Percentiles rank a stretch among this genome's conserved stretches.
These are phyloP conservation scores for Euphrasia arctica DNA, from an alignment of 305 asterid genomes.

Conservation along the genomic window DNA sequence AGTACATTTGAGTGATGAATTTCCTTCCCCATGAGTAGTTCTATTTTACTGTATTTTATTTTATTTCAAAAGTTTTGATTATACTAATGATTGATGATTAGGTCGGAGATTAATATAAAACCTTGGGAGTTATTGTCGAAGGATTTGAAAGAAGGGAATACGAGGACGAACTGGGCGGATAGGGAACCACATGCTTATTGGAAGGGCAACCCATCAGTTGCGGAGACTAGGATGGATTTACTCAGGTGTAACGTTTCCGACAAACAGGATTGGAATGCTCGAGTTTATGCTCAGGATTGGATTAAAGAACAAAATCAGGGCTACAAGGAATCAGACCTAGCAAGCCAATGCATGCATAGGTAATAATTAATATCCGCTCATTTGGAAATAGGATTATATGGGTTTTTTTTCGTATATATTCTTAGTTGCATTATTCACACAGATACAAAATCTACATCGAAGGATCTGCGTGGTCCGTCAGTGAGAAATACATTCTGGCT, in stretches of 20 bases:
- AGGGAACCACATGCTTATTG: slow-evolving; percentile 59
- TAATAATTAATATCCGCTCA: neutral
- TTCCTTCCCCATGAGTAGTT: no score
- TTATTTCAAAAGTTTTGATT: neutral
- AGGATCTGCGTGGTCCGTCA: slow-evolving; percentile 96
- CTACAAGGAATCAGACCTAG: slow-evolving; percentile 76
- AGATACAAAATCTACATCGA: slow-evolving; percentile 92
- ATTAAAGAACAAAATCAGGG: slow-evolving; percentile 57
- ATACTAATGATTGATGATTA: slow-evolving; percentile 23
- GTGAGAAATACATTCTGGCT: slow-evolving; percentile 88
- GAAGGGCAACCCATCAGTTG: slow-evolving; percentile 63
- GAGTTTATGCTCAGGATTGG: slow-evolving; percentile 73
- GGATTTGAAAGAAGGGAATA: slow-evolving; percentile 49
- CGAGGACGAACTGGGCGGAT: slow-evolving; percentile 42
- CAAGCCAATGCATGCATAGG: slow-evolving; percentile 78
- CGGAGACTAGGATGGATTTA: slow-evolving; percentile 54
- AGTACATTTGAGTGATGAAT: no score
- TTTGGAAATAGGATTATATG: no score
- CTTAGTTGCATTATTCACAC: slow-evolving; percentile 1
- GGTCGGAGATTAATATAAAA: slow-evolving; percentile 70
- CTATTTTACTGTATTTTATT: no score
- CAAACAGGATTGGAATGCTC: slow-evolving; percentile 57
- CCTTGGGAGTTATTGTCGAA: slow-evolving; percentile 46
- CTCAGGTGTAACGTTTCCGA: slow-evolving; percentile 57
- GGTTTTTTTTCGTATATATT: no score